phyloP scores from a whole-genome alignment of 1,284 basidiomycete species.

The Sanghuangporus weigelae region DNA sequence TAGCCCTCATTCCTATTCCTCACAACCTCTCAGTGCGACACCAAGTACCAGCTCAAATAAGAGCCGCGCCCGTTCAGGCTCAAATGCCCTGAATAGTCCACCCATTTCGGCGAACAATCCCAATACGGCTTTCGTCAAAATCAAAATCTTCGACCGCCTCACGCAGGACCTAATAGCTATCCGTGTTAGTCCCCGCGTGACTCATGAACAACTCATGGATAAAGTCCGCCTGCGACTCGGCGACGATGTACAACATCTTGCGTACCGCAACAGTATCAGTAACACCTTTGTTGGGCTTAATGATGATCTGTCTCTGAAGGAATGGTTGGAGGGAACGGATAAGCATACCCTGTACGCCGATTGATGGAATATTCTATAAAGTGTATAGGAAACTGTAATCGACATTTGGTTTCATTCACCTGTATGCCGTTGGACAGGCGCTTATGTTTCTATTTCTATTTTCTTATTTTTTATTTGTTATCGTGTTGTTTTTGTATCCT shows the following conservation, averaged over 20 bases:
- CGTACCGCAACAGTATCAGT: slow-evolving; percentile 69
- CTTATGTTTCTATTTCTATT: slow-evolving; percentile 5
- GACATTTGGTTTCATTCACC: neutral
- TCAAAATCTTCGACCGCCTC: slow-evolving; percentile 93
- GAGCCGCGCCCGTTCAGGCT: slow-evolving; percentile 25
- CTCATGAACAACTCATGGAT: slow-evolving; percentile 79
- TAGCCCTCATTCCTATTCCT: slow-evolving; percentile 14
- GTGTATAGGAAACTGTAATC: neutral
- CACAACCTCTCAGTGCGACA: slow-evolving; percentile 27
- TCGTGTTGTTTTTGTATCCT: slow-evolving; percentile 9
- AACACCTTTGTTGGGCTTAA: slow-evolving; percentile 61
- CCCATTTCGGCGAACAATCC: slow-evolving; percentile 71
- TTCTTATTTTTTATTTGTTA: slow-evolving; percentile 16
- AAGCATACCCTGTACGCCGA: slow-evolving; percentile 88
- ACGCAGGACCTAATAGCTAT: slow-evolving; percentile 96
- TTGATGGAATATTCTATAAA: slow-evolving; percentile 26
- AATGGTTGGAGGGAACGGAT: slow-evolving; percentile 82
- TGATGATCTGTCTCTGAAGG: slow-evolving; percentile 66
- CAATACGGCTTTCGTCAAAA: slow-evolving; percentile 88
- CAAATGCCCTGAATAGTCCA: slow-evolving; percentile 54
- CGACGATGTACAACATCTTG: slow-evolving; percentile 62
- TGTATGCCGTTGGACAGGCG: neutral
- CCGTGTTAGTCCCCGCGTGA: slow-evolving; percentile 92
- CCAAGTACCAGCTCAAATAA: slow-evolving; percentile 5
- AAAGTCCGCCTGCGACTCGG: slow-evolving; percentile 89